These are phyloP conservation scores for Kalanchoe fedtschenkoi DNA, from an alignment of 164 flowering plant genomes.

Conservation along the genomic window DNA sequence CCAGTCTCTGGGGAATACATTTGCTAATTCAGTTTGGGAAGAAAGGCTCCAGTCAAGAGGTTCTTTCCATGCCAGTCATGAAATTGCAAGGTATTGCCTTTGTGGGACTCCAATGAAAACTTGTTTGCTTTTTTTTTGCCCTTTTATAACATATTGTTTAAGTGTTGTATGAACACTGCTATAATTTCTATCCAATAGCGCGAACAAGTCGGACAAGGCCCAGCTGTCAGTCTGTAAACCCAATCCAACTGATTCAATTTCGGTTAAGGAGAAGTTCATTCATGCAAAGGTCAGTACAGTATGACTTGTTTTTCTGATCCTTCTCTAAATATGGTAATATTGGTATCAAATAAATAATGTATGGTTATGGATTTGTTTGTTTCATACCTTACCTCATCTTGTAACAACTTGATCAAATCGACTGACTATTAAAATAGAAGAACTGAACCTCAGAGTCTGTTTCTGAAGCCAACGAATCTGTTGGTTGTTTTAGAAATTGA, in stretches of 20 bases:
- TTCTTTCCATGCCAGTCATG: constrained; percentile 36
- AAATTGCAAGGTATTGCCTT: constrained; percentile 37
- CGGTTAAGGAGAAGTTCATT: constrained; percentile 83
- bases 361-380: too few species aligned
- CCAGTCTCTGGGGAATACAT: constrained; percentile 89
- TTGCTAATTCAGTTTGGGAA: constrained; percentile 97
- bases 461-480: too few species aligned
- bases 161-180: constrained; percentile 8
- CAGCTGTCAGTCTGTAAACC: constrained; percentile 54
- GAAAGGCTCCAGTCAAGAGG: constrained; percentile 51
- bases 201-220: constrained; percentile 35
- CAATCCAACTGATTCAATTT: constrained; percentile 49
- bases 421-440: too few species aligned
- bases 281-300: constrained; percentile 73
- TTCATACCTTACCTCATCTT: too few species aligned
- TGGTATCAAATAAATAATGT: too few species aligned
- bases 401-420: too few species aligned
- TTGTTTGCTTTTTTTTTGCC: neutral
- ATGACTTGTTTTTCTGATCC: neutral
- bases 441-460: too few species aligned
- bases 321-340: neutral
- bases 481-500: too few species aligned
- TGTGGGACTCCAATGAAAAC: neutral
- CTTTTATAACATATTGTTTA: neutral
- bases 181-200: constrained; percentile 26